Evolutionary conservation across 139 green algal species (phyloP), one percentile per base, ranked within the genome.

Genomic region (Coelastrella sp.): DNA sequence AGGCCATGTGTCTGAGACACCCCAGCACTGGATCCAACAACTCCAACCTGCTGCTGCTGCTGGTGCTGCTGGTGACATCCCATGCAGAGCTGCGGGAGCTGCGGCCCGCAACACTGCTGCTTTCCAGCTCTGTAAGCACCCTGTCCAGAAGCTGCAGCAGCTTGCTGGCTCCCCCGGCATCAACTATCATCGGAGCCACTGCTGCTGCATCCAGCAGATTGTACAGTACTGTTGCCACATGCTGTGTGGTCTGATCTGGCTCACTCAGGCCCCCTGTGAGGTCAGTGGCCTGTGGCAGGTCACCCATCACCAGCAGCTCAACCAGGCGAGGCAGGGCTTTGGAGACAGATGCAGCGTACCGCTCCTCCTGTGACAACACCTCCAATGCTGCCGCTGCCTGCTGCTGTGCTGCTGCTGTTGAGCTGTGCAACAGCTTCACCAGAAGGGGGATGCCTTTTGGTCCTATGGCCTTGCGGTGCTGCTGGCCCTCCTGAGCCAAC

Each of bases 401-500:
- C 57, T 49, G 82, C 76, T 56, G 9, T 6, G 68, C 68, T 27
- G 17, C 68, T 24, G 68, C 15, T 10, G n/a, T 19, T 27, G 17
- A 27, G 68, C 68, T 76, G 68, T 76, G 17, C 17, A 76, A 19
- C 68, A 76, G 68, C 19, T 76, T n/a, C 15, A 76, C 15, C 68
- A 76, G 19, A 17, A 76, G 68, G 7, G 68, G 19, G 17, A 76
- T 27, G 19, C 7, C 27, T 8, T 8, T 8, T 85, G 56, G 7
- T 85, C 7, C n/a, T 25, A n/a, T n/a, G 4, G 68, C 60, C 57
- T 60, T 49, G 59, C 74, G 82, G 14, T 78, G 82, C 82, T 87
- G 59, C 24, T 9, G n/a, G 15, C 56, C 60, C 81, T 86, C 58
- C 90, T 97, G 95, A 0, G 95, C 95, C n/a, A 76, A 19, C n/a